A percentile compares a stretch with the other conserved stretches of the same genome.
Evolutionary conservation across 2,329 filamentous ascomycete species (phyloP).

Genomic region (Verticillium zaregamsianum): DNA sequence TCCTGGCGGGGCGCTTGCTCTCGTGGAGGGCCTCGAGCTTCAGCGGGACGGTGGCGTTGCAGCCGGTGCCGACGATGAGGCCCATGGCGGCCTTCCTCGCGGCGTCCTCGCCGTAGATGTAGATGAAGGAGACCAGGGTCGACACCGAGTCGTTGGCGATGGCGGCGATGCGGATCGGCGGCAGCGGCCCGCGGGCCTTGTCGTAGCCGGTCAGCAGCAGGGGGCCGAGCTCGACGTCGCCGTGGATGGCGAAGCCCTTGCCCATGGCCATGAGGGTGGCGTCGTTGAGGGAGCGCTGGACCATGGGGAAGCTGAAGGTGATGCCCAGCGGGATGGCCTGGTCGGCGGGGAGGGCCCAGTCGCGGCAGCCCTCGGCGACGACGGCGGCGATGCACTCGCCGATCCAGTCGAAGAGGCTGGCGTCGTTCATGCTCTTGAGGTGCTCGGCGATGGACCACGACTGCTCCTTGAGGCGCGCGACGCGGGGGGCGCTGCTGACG

Average conservation of each 20-base stretch:
- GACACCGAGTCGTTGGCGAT: conserved; percentile 82
- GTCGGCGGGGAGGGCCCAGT: conserved; percentile 34
- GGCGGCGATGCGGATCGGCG: conserved; percentile 65
- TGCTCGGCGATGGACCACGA: conserved; percentile 72
- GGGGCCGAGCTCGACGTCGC: conserved; percentile 56
- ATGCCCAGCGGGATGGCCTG: conserved; percentile 59
- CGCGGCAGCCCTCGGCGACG: conserved; percentile 52
- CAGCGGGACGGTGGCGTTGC: conserved; percentile 76
- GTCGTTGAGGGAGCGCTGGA: conserved; percentile 57
- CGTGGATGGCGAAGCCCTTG: conserved; percentile 63
- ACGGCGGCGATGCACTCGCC: conserved; percentile 72
- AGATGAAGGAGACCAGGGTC: conserved; percentile 73
- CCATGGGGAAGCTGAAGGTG: conserved; percentile 69
- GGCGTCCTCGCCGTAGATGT: conserved; percentile 57
- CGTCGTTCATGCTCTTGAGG: conserved; percentile 57
- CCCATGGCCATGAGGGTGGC: conserved; percentile 66
- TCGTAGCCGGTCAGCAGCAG: conserved; percentile 57
- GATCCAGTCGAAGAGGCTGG: conserved; percentile 78
- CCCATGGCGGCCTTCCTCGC: conserved; percentile 71
- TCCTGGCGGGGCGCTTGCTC: conserved; percentile 52
- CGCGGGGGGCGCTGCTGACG: conserved; percentile 25
- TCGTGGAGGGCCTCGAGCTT: conserved; percentile 57
- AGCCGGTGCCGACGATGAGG: conserved; percentile 76
- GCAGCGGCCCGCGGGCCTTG: conserved; percentile 46
- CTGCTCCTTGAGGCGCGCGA: conserved; percentile 60